A percentile compares a stretch with the other conserved stretches of the same genome.
Conservation (phyloP, 1,139 yeast genomes). For the Magnusiomyces sp. region DNA sequence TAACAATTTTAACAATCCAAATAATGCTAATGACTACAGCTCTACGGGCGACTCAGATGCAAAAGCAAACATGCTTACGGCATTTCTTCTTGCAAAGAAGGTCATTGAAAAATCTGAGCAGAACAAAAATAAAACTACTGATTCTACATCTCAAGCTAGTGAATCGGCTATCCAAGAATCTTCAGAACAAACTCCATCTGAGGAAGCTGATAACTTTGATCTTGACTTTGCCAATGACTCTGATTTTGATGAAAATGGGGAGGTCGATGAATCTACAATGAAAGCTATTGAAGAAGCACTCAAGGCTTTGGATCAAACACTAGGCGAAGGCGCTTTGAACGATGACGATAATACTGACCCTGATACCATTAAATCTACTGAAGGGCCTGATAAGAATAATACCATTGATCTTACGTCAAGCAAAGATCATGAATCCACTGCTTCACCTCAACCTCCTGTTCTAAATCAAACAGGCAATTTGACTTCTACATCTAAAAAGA, state of each 20-base stretch:
- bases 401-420: background rate
- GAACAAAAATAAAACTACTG: too few species aligned
- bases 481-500: too few species aligned
- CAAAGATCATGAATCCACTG: background rate
- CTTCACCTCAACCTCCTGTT: background rate
- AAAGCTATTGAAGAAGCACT: conserved; percentile 34
- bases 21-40: conserved; percentile 8
- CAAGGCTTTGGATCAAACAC: conserved; percentile 27
- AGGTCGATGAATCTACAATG: conserved; percentile 29
- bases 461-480: too few species aligned
- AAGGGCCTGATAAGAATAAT: background rate
- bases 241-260: conserved; percentile 18
- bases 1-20: conserved; percentile 5
- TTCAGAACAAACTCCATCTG: conserved; percentile 14
- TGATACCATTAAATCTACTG: background rate
- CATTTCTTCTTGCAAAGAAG: conserved; percentile 1
- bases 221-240: conserved; percentile 2
- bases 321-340: too few species aligned
- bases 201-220: conserved; percentile 1
- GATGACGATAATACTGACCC: conserved; percentile 10
- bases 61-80: conserved; percentile 10
- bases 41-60: conserved; percentile 7
- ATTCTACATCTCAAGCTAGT: too few species aligned
- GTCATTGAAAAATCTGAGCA: conserved; percentile 4
- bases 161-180: too few species aligned